phyloP scores from a whole-genome alignment of 257 asterid species.

The Scutellaria baicalensis region DNA sequence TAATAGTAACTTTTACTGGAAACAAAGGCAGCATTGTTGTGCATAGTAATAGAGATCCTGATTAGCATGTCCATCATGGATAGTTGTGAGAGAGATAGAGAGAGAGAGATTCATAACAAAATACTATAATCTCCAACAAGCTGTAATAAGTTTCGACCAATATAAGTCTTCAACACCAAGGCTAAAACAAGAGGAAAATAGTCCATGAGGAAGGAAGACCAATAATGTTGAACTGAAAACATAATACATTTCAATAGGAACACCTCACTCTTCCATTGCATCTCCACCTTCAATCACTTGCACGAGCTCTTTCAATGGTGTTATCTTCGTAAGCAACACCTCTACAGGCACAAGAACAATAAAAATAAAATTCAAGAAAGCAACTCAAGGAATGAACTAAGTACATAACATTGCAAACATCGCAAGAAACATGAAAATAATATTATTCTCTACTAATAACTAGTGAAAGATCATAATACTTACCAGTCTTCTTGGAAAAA shows the following conservation, averaged over 20 bases:
- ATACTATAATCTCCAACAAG: constrained; percentile 9
- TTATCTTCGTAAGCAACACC: constrained; percentile 74
- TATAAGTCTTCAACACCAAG: not conserved
- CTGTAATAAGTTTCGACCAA: not conserved
- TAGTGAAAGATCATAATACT: constrained; percentile 19
- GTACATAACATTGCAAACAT: not conserved
- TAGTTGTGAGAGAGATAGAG: not conserved
- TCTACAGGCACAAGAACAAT: constrained; percentile 31
- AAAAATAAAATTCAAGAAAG: not conserved
- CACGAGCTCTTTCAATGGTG: constrained; percentile 66
- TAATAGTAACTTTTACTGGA: not conserved
- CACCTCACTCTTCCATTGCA: constrained; percentile 73
- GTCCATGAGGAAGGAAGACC: constrained; percentile 11
- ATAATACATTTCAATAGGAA: not conserved
- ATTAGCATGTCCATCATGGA: constrained; percentile 1
- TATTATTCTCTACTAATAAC: not conserved
- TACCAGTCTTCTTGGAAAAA: constrained; percentile 79
- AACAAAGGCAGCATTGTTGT: not conserved
- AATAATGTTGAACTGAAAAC: constrained; percentile 10
- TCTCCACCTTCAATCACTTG: constrained; percentile 81
- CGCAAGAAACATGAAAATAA: not conserved
- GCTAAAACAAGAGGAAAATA: constrained; percentile 1
- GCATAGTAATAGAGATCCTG: not conserved
- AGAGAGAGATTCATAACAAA: not conserved
- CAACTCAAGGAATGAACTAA: not conserved